These are phyloP conservation scores for Gleditsia sinensis DNA, from an alignment of 306 rosid genomes.

Conservation along the genomic window DNA sequence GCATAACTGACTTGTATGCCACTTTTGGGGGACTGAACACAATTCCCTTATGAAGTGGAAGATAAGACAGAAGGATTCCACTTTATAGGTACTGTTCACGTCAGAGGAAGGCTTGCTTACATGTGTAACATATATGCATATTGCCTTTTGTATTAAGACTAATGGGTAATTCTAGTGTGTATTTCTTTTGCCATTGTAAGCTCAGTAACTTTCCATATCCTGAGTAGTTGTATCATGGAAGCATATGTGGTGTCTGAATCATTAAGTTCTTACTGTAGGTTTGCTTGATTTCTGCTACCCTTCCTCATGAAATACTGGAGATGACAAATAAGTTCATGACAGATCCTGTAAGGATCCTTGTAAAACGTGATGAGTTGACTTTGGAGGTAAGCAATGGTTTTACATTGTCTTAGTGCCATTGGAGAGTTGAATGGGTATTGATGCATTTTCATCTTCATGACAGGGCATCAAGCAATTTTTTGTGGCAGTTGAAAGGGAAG, in stretches of 20 bases:
- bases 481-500: slow-evolving; percentile 96
- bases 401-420: slow-evolving; percentile 5
- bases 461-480: slow-evolving; percentile 99
- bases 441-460: slow-evolving; percentile 22
- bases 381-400: slow-evolving; percentile 67
- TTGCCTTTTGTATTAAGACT: background rate
- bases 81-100: no score
- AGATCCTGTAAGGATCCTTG: slow-evolving; percentile 97
- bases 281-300: slow-evolving; percentile 94
- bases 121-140: background rate
- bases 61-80: no score
- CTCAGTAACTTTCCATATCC: background rate
- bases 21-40: background rate
- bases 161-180: background rate
- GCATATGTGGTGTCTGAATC: slow-evolving; percentile 24
- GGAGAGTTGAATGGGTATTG: slow-evolving; percentile 26
- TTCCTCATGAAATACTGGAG: slow-evolving; percentile 98
- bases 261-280: slow-evolving; percentile 56
- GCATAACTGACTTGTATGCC: background rate
- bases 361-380: slow-evolving; percentile 98
- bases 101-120: background rate
- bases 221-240: slow-evolving; percentile 2
- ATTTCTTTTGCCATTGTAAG: background rate
- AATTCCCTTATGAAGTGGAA: no score
- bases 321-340: slow-evolving; percentile 96